These are phyloP conservation scores for Ogataea hybrid DNA, from an alignment of 1,139 yeast species.

Conservation along the genomic window DNA sequence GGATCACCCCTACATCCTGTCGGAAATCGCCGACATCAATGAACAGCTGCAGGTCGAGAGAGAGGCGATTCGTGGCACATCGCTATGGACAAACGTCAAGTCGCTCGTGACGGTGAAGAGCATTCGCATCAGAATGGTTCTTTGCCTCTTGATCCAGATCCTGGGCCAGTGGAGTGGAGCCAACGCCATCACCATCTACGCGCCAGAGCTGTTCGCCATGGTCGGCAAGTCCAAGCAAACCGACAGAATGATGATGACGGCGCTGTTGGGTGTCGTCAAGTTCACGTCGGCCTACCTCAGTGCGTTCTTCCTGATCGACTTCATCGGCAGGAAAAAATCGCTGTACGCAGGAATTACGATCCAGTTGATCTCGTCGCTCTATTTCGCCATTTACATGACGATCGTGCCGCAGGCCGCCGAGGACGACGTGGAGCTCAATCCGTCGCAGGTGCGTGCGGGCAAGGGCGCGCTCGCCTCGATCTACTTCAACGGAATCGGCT, in stretches of 20 bases:
- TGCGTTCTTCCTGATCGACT: slow-evolving; percentile 49
- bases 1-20: slow-evolving; percentile 50
- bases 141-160: slow-evolving; percentile 46
- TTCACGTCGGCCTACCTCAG: slow-evolving; percentile 42
- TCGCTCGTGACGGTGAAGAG: slow-evolving; percentile 39
- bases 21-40: slow-evolving; percentile 52
- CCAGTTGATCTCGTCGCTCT: slow-evolving; percentile 33
- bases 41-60: slow-evolving; percentile 38
- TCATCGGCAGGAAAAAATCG: slow-evolving; percentile 44
- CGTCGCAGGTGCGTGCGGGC: slow-evolving; percentile 40
- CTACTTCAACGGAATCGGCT: slow-evolving; percentile 54
- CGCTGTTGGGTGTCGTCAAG: slow-evolving; percentile 48
- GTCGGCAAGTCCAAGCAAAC: slow-evolving; percentile 43
- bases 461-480: slow-evolving; percentile 53
- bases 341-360: slow-evolving; percentile 41
- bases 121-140: slow-evolving; percentile 45
- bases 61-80: slow-evolving; percentile 35
- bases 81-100: slow-evolving; percentile 32
- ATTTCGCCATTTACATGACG: slow-evolving; percentile 46
- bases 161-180: slow-evolving; percentile 67
- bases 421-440: slow-evolving; percentile 31
- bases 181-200: slow-evolving; percentile 59
- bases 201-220: slow-evolving; percentile 52
- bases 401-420: slow-evolving; percentile 46
- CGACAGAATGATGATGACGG: slow-evolving; percentile 44